Evolutionary conservation across 208 protist species (phyloP), one percentile per base, ranked within the genome.

Genomic region (Acanthamoeba pearcei): DNA sequence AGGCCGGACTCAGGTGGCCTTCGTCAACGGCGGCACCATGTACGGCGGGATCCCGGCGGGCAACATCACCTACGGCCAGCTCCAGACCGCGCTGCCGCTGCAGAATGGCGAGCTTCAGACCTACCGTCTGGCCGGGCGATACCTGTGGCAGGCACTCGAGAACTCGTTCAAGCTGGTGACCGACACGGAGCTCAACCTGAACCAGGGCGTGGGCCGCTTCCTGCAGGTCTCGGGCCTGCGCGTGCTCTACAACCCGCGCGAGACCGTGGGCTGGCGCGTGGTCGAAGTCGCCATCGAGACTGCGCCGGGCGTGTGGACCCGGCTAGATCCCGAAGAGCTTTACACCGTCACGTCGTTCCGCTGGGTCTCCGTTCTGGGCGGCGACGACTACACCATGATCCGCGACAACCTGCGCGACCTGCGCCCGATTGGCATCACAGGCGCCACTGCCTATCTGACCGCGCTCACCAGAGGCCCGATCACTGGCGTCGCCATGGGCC

Each of bases 131-230:
- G n/a, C 38, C 17, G 85, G 85, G 57, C 24, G 42, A 12, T 74
- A 91, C 64, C 24, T 91, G 35, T 91, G 55, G 85, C 1, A 4
- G 85, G 85, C 85, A 3, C 46, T 91, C 57, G 85, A 91, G 46
- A 91, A 91, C 85, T 91, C 85, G 13, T 6, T 91, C 24, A 10
- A 22, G 29, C 42, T 91, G 5, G 85, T 64, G 13, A 91, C 85
- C 85, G 74, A 91, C 85, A 91, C 60, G 5, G 27, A 57, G 19
- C 85, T 91, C 60, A 91, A 91, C 42, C 72, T 91, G 57, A 91
- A 91, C n/a, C 85, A 91, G 85, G 85, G 85, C 55, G 74, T 91
- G 42, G 85, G 85, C 55, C 55, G 85, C 29, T 91, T 91, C 85
- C 64, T 91, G n/a, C 38, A 29, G n/a, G 85, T 91, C 24, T 91